Percentiles rank a stretch among this genome's conserved stretches.
These are phyloP conservation scores for Adansonia madagascariensis DNA, from an alignment of 441 rosid genomes.

Conservation along the genomic window DNA sequence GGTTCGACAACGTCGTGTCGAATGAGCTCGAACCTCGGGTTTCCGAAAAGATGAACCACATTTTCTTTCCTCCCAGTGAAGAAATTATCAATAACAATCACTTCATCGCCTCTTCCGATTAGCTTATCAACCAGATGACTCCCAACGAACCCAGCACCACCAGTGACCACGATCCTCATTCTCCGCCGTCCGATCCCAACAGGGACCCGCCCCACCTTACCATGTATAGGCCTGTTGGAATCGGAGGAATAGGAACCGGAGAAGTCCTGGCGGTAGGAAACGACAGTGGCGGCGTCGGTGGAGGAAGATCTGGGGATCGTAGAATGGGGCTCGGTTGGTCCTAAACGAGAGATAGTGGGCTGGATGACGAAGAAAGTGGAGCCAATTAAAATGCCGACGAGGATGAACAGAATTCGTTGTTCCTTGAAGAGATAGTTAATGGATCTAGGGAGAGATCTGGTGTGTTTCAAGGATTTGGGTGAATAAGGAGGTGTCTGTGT, in stretches of 20 bases:
- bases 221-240: conserved; percentile 10
- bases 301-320: conserved; percentile 39
- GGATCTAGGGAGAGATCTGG: conserved; percentile 84
- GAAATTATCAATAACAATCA: conserved; percentile 89
- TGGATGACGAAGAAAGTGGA: conserved; percentile 87
- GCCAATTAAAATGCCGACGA: conserved; percentile 87
- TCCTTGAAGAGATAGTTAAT: conserved; percentile 77
- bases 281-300: background rate
- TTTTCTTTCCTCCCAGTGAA: conserved; percentile 95
- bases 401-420: conserved; percentile 81
- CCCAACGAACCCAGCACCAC: conserved; percentile 97
- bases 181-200: conserved; percentile 64
- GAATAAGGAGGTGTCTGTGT: conserved; percentile 57
- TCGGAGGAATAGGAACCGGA: background rate
- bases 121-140: conserved; percentile 94
- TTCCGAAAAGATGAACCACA: conserved; percentile 70
- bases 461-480: conserved; percentile 64
- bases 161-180: conserved; percentile 83
- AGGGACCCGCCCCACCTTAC: conserved; percentile 59
- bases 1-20: conserved; percentile 78
- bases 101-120: conserved; percentile 84
- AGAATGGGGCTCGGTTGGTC: conserved; percentile 47
- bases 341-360: conserved; percentile 72
- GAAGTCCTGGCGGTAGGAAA: conserved; percentile 13
- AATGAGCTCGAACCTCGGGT: conserved; percentile 84